Conservation (phyloP, 148 eudicot genomes). For the Salicornia ramosissima region DNA sequence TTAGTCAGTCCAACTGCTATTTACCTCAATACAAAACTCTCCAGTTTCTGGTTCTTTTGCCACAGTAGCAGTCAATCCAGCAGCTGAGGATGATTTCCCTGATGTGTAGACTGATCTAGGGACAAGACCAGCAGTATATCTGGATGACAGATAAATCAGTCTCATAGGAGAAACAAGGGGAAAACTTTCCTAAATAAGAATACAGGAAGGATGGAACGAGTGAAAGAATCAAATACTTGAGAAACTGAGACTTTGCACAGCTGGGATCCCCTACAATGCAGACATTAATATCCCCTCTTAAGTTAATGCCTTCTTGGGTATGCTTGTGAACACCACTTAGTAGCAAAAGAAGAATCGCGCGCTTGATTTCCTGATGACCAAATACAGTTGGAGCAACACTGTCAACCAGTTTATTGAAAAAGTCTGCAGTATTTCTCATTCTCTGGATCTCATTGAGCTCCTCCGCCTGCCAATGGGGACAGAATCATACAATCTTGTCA, state of each 20-base stretch:
- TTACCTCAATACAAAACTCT: conserved; percentile 98
- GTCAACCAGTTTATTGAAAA: conserved; percentile 94
- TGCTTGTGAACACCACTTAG: conserved; percentile 93
- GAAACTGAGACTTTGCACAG: conserved; percentile 98
- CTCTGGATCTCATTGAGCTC: conserved; percentile 67
- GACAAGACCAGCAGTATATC: conserved; percentile 83
- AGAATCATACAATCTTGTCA: neutral
- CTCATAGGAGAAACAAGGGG: neutral
- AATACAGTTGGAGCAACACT: conserved; percentile 91
- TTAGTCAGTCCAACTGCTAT: neutral
- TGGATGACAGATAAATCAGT: conserved; percentile 22
- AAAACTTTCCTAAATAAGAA: no score
- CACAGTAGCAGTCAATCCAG: conserved; percentile 98
- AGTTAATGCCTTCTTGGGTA: conserved; percentile 92
- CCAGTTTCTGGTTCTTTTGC: conserved; percentile 99
- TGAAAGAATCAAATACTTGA: conserved; percentile 51
- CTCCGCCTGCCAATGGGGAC: conserved; percentile 50
- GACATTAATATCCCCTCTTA: conserved; percentile 96
- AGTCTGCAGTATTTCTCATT: conserved; percentile 92
- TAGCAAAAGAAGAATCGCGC: conserved; percentile 95
- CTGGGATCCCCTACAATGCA: conserved; percentile 99
- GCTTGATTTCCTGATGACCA: conserved; percentile 96
- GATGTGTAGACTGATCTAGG: conserved; percentile 97
- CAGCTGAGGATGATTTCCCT: conserved; percentile 98
- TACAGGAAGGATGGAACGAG: no score